Conservation (phyloP, 805 yeast species). For the Metschnikowia similis region DNA sequence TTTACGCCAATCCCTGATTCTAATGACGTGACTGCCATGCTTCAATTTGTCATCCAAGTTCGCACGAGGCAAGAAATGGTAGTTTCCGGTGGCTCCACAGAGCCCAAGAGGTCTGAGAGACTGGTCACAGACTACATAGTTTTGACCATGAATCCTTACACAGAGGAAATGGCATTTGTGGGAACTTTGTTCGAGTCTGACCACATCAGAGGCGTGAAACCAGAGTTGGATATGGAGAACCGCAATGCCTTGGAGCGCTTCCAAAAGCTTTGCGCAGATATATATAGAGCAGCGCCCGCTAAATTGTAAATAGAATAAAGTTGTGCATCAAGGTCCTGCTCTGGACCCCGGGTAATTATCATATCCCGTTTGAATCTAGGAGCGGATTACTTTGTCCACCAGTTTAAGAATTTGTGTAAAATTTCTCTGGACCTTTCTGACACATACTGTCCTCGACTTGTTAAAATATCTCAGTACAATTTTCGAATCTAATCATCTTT, state of each 20-base stretch:
- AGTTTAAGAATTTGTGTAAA: too few relatives aligned
- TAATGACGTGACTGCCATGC: conserved; percentile 33
- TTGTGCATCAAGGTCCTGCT: background rate
- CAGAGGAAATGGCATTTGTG: conserved; percentile 35
- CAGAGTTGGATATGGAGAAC: conserved; percentile 25
- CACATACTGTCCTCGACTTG: background rate
- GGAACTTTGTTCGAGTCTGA: conserved; percentile 39
- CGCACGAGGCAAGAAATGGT: conserved; percentile 35
- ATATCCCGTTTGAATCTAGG: too few relatives aligned
- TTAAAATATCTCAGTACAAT: background rate
- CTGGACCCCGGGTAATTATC: background rate
- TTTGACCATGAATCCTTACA: conserved; percentile 35
- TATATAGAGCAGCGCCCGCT: conserved; percentile 36
- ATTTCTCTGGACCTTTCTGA: too few relatives aligned
- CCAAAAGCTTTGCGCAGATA: conserved; percentile 34
- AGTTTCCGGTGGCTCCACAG: conserved; percentile 20
- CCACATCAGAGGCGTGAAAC: conserved; percentile 34
- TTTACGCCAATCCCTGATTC: conserved; percentile 61
- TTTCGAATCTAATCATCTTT: background rate
- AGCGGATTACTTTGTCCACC: too few relatives aligned
- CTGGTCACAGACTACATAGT: conserved; percentile 36
- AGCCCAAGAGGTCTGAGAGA: conserved; percentile 22
- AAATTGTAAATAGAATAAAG: conserved; percentile 13
- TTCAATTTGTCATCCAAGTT: conserved; percentile 38
- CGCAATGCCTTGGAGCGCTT: conserved; percentile 18